These are phyloP conservation scores for Dryas alaskensis DNA, from an alignment of 306 rosid species.

Conservation along the genomic window DNA sequence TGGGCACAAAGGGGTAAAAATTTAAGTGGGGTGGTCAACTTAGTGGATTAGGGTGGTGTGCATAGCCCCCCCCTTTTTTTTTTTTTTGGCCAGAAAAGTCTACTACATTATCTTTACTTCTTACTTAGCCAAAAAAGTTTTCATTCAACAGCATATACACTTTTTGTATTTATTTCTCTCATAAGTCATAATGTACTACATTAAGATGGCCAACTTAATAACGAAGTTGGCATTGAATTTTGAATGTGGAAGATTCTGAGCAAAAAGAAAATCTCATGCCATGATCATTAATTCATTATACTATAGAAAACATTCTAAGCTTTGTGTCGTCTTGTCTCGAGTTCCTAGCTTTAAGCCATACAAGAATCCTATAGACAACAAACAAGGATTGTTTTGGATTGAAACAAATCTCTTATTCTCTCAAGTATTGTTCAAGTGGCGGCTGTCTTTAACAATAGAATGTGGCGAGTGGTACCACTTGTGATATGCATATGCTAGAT, in stretches of 20 bases:
- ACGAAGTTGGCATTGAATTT: not conserved
- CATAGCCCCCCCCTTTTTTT: too few relatives aligned
- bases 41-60: too few relatives aligned
- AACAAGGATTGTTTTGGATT: not conserved
- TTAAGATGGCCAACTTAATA: too few relatives aligned
- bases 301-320: not conserved
- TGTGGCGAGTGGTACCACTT: not conserved
- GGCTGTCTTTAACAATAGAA: not conserved
- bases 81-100: too few relatives aligned
- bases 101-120: too few relatives aligned
- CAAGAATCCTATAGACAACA: not conserved
- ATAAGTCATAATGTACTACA: too few relatives aligned
- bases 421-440: not conserved
- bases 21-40: too few relatives aligned
- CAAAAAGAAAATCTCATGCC: not conserved
- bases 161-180: too few relatives aligned
- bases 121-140: too few relatives aligned
- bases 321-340: not conserved
- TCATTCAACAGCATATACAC: too few relatives aligned
- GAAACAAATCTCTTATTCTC: not conserved
- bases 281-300: not conserved
- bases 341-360: not conserved
- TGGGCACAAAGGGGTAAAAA: too few relatives aligned
- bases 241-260: not conserved
- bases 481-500: slow-evolving; percentile 5